Evolutionary conservation across 2,329 filamentous ascomycete species (phyloP).

Genomic region (Cercospora zeina): DNA sequence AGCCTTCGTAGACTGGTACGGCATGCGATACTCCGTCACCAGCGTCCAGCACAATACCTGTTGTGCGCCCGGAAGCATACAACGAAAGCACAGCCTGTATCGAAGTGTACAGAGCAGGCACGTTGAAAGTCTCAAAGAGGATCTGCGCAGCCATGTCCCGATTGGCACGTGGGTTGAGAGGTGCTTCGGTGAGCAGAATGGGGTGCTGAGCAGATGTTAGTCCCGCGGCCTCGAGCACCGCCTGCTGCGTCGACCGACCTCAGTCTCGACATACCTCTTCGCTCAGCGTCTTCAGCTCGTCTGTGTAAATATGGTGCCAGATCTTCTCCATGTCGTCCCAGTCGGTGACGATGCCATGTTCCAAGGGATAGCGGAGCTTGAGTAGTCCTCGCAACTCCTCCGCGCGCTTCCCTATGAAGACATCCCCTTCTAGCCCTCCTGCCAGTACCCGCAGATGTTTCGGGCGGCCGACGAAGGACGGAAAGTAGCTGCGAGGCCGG

Average conservation of each 20-base stretch:
- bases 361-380: slow-evolving; percentile 93
- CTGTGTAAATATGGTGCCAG: slow-evolving; percentile 96
- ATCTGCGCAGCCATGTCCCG: slow-evolving; percentile 96
- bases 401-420: slow-evolving; percentile 92
- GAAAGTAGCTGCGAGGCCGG: slow-evolving; percentile 93
- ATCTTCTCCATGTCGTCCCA: slow-evolving; percentile 99
- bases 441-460: slow-evolving; percentile 94
- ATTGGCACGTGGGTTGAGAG: slow-evolving; percentile 91
- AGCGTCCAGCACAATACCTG: slow-evolving; percentile 90
- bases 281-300: slow-evolving; percentile 92
- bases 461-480: slow-evolving; percentile 92
- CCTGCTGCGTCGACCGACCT: slow-evolving; percentile 25
- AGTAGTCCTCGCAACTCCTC: slow-evolving; percentile 87
- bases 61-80: slow-evolving; percentile 93
- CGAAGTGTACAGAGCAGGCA: slow-evolving; percentile 91
- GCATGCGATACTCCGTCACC: slow-evolving; percentile 97
- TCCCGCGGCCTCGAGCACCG: background rate
- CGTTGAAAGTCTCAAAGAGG: slow-evolving; percentile 98
- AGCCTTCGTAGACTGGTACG: slow-evolving; percentile 96
- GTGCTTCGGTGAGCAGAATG: slow-evolving; percentile 92
- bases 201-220: slow-evolving; percentile 65
- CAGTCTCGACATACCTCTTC: slow-evolving; percentile 69
- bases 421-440: slow-evolving; percentile 93
- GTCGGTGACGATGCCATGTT: slow-evolving; percentile 97
- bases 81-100: slow-evolving; percentile 95